These are phyloP conservation scores for Maudiozyma turicensis DNA, from an alignment of 805 yeast species.

Conservation along the genomic window DNA sequence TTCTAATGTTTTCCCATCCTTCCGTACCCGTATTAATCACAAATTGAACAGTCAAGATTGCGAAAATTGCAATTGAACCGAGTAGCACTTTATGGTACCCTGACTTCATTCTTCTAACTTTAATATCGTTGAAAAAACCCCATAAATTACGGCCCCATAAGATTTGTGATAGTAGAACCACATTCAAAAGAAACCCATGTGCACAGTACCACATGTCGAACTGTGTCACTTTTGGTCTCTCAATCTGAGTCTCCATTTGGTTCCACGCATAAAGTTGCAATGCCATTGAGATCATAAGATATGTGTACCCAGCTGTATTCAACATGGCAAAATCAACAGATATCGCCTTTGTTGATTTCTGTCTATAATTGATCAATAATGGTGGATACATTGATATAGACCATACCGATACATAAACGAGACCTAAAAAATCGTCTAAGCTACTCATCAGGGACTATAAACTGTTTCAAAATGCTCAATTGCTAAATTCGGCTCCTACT, in stretches of 20 bases:
- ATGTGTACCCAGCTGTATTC: conserved; percentile 39
- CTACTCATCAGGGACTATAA: not conserved
- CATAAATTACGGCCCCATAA: conserved; percentile 29
- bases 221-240: conserved; percentile 33
- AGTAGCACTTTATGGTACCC: conserved; percentile 15
- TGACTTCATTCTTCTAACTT: conserved; percentile 17
- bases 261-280: conserved; percentile 33
- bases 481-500: too few species aligned
- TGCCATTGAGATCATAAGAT: conserved; percentile 34
- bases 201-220: conserved; percentile 39
- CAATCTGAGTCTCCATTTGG: not conserved
- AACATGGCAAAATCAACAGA: conserved; percentile 40
- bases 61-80: conserved; percentile 10
- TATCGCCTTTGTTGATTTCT: conserved; percentile 38
- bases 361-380: conserved; percentile 31
- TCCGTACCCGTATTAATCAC: conserved; percentile 1
- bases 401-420: conserved; percentile 35
- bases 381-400: conserved; percentile 45
- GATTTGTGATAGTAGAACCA: conserved; percentile 35
- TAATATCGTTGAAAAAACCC: conserved; percentile 23
- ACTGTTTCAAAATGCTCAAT: too few species aligned
- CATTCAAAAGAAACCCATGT: conserved; percentile 38
- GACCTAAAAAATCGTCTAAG: conserved; percentile 26
- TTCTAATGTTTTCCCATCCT: conserved; percentile 19
- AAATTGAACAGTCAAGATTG: conserved; percentile 10